Percentiles rank a stretch among this genome's conserved stretches.
phyloP scores from a whole-genome alignment of 176 grass and related monocot genomes.

The Pharus latifolius region DNA sequence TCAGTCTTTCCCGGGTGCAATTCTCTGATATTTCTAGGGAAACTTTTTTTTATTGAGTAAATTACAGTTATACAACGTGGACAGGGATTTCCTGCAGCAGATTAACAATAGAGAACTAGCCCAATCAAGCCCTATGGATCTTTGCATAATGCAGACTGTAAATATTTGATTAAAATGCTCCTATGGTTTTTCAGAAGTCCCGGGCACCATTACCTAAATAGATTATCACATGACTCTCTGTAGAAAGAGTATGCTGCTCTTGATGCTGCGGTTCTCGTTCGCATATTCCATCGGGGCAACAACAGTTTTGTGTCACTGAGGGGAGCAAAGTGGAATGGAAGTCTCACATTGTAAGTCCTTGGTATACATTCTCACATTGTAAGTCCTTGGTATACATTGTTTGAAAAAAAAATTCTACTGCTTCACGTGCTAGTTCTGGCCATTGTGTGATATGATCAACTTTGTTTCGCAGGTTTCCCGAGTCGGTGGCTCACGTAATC shows the following conservation, averaged over 20 bases:
- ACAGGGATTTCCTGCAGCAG: too few relatives aligned
- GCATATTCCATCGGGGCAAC: slow-evolving; percentile 72
- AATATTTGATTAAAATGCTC: background rate
- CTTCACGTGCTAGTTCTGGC: background rate
- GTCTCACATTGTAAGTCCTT: slow-evolving; percentile 70
- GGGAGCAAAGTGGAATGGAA: slow-evolving; percentile 67
- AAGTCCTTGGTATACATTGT: background rate
- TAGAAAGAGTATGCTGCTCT: slow-evolving; percentile 96
- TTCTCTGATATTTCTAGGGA: too few relatives aligned
- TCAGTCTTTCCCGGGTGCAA: too few relatives aligned
- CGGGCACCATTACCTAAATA: background rate
- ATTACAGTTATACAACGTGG: too few relatives aligned
- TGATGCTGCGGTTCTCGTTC: slow-evolving; percentile 80
- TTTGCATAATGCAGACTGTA: background rate
- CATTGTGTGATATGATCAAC: background rate
- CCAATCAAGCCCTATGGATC: background rate
- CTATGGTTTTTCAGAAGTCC: background rate
- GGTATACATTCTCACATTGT: too few relatives aligned
- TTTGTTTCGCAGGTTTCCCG: slow-evolving; percentile 27
- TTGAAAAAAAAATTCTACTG: background rate
- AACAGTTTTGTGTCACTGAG: slow-evolving; percentile 44
- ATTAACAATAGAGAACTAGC: too few relatives aligned
- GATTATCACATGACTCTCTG: background rate
- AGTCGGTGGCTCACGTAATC: background rate
- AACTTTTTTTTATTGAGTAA: too few relatives aligned